Conservation (phyloP, 2,329 filamentous ascomycete species). For the Colletotrichum somersetense region DNA sequence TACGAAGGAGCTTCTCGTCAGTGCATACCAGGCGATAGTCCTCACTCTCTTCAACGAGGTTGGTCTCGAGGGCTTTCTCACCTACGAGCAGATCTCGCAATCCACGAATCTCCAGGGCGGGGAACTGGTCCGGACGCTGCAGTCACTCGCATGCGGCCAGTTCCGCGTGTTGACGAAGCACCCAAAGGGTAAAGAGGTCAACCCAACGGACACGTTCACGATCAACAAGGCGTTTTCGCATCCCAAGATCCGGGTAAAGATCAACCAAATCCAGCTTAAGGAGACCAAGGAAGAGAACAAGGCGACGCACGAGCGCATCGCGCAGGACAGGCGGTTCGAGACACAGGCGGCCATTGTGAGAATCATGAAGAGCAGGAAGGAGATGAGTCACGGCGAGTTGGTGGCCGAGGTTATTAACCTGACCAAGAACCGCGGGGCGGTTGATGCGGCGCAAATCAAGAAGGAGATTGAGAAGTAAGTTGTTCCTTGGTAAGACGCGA, state of each 20-base stretch:
- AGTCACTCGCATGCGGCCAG: conserved; percentile 94
- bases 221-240: conserved; percentile 84
- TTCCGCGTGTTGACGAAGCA: conserved; percentile 86
- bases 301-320: conserved; percentile 90
- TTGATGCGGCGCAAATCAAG: conserved; percentile 92
- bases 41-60: conserved; percentile 89
- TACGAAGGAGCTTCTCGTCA: conserved; percentile 89
- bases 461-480: conserved; percentile 93
- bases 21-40: conserved; percentile 91
- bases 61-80: conserved; percentile 71
- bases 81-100: conserved; percentile 80
- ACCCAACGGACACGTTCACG: conserved; percentile 82
- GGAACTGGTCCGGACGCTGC: conserved; percentile 90
- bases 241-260: conserved; percentile 91
- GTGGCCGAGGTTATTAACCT: conserved; percentile 93
- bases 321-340: conserved; percentile 92
- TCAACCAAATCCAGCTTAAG: conserved; percentile 98
- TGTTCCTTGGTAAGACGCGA: neutral
- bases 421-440: conserved; percentile 86
- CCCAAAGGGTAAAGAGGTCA: conserved; percentile 86
- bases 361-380: conserved; percentile 96
- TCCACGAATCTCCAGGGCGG: conserved; percentile 80
- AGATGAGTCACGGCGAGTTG: conserved; percentile 85
- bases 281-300: conserved; percentile 97
- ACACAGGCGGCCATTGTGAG: conserved; percentile 96